phyloP scores from a whole-genome alignment of 106 monocot genomes.

The Dendrobium officinale region DNA sequence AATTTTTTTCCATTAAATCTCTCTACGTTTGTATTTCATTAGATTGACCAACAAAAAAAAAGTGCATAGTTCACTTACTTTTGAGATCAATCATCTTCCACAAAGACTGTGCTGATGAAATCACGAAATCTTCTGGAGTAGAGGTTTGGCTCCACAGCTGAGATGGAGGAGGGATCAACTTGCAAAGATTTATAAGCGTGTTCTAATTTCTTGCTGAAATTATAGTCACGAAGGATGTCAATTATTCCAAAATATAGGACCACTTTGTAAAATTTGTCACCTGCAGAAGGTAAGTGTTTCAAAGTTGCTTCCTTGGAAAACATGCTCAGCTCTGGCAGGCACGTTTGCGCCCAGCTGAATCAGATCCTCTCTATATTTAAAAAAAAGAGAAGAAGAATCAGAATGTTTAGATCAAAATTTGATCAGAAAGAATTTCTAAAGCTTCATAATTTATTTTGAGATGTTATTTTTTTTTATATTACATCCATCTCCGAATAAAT shows the following conservation, averaged over 20 bases:
- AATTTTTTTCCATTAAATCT: too few relatives aligned
- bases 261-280: conserved; percentile 44
- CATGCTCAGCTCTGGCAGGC: conserved; percentile 62
- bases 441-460: too few relatives aligned
- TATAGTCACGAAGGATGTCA: conserved; percentile 50
- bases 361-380: conserved; percentile 31
- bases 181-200: conserved; percentile 61
- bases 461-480: too few relatives aligned
- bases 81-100: conserved; percentile 18
- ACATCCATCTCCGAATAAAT: too few relatives aligned
- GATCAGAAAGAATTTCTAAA: too few relatives aligned
- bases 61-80: too few relatives aligned
- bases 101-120: conserved; percentile 45
- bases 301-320: not conserved
- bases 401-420: too few relatives aligned
- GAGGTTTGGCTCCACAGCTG: conserved; percentile 57
- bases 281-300: not conserved
- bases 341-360: conserved; percentile 57
- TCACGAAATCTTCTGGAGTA: conserved; percentile 57
- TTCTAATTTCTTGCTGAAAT: conserved; percentile 43
- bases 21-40: too few relatives aligned
- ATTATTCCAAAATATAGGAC: conserved; percentile 53
- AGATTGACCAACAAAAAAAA: too few relatives aligned
- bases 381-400: too few relatives aligned
- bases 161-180: conserved; percentile 52